Evolutionary conservation across 2,329 filamentous ascomycete species (phyloP).

Genomic region (Calonectria naviculata): DNA sequence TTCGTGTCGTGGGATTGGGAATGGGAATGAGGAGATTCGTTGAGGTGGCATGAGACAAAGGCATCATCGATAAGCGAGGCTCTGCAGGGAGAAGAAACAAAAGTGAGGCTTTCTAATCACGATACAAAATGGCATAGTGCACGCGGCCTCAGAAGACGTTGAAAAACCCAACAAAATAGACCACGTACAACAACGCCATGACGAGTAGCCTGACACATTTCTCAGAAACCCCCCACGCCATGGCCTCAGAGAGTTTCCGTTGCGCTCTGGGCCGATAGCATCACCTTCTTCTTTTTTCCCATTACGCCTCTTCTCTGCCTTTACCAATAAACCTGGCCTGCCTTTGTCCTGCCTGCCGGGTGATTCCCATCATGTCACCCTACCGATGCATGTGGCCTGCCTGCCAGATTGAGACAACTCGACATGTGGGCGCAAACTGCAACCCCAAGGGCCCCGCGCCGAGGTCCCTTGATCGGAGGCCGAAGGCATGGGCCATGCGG

Average conservation of each 20-base stretch:
- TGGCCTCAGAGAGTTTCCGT: background rate
- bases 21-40: background rate
- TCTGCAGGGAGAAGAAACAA: background rate
- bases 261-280: background rate
- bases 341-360: constrained; percentile 2
- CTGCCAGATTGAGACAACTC: constrained; percentile 13
- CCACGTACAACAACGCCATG: background rate
- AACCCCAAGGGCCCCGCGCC: constrained; percentile 10
- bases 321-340: background rate
- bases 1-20: background rate
- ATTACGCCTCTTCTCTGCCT: too few species aligned
- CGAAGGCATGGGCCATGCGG: background rate
- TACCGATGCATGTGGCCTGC: constrained; percentile 14
- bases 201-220: background rate
- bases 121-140: background rate
- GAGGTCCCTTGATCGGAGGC: background rate
- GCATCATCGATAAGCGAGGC: background rate
- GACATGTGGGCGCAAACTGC: background rate
- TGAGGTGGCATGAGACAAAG: background rate
- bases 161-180: background rate
- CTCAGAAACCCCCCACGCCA: background rate
- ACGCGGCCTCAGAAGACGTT: background rate
- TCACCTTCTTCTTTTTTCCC: background rate
- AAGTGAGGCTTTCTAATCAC: background rate
- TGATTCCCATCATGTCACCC: constrained; percentile 20